A percentile compares a stretch with the other conserved stretches of the same genome.
phyloP scores from a whole-genome alignment of 768 basidiomycete genomes.

The Glaciozyma martinii region DNA sequence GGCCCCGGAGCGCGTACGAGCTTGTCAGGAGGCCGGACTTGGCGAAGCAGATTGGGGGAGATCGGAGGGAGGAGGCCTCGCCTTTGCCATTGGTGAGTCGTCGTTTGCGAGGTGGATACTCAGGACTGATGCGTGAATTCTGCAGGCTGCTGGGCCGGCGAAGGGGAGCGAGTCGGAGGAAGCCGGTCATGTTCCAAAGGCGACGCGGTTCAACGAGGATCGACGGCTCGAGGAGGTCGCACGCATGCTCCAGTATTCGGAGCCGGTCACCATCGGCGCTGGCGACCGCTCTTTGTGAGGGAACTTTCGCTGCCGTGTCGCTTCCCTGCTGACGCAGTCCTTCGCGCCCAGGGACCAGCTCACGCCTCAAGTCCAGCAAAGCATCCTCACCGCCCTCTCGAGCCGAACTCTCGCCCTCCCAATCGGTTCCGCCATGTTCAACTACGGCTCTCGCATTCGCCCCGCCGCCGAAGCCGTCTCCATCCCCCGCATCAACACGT shows the following conservation, averaged over 20 bases:
- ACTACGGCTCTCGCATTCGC: slow-evolving; percentile 68
- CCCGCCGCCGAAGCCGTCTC: slow-evolving; percentile 47
- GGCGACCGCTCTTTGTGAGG: slow-evolving; percentile 63
- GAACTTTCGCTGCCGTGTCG: slow-evolving; percentile 34
- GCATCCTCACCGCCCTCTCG: slow-evolving; percentile 66
- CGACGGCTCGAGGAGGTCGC: slow-evolving; percentile 82
- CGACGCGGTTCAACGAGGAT: slow-evolving; percentile 71
- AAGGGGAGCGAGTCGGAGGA: background rate
- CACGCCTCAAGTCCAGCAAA: slow-evolving; percentile 73
- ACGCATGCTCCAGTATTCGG: slow-evolving; percentile 76
- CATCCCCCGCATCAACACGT: slow-evolving; percentile 39
- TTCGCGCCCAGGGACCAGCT: slow-evolving; percentile 65
- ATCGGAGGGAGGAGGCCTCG: background rate
- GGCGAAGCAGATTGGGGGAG: slow-evolving; percentile 41
- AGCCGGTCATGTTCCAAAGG: slow-evolving; percentile 1
- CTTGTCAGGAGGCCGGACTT: slow-evolving; percentile 68
- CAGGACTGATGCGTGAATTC: too few species aligned
- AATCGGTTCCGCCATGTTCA: slow-evolving; percentile 83
- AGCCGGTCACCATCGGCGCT: slow-evolving; percentile 56
- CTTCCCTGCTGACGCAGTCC: background rate
- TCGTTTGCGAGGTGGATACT: background rate
- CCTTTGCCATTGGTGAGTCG: background rate
- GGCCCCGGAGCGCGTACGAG: slow-evolving; percentile 60
- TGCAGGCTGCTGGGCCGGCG: background rate
- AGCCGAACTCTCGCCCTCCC: slow-evolving; percentile 84